phyloP scores from a whole-genome alignment of 2,329 filamentous ascomycete genomes.

The Fusarium sublunatum region DNA sequence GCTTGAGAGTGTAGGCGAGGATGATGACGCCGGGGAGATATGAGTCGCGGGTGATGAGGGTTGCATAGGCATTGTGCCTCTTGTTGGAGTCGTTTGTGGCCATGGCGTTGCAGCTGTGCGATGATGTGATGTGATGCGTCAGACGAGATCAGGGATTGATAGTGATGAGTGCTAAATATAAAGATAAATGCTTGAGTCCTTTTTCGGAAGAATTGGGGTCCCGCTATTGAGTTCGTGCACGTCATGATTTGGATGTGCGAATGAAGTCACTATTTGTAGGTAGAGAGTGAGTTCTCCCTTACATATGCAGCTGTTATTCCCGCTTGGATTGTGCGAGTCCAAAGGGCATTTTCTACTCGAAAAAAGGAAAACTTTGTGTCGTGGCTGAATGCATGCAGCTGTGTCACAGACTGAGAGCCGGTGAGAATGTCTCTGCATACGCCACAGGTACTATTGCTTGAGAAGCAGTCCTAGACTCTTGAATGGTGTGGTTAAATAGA shows the following conservation, averaged over 20 bases:
- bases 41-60: constrained; percentile 40
- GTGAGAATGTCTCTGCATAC: neutral
- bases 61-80: constrained; percentile 38
- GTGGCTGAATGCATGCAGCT: neutral
- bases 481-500: neutral
- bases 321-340: rapidly evolving
- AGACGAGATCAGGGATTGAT: neutral
- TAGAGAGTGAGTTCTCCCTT: constrained; percentile 4
- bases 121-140: neutral
- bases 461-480: neutral
- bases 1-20: constrained; percentile 36
- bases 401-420: neutral
- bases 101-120: constrained; percentile 20
- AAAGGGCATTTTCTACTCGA: neutral
- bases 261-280: constrained; percentile 7
- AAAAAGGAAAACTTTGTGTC: constrained; percentile 1
- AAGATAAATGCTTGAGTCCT: neutral
- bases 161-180: neutral
- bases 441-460: neutral
- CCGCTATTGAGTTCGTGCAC: constrained; percentile 15
- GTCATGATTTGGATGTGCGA: constrained; percentile 17
- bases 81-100: neutral
- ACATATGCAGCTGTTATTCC: neutral
- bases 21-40: constrained; percentile 40
- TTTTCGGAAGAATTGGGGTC: neutral